Percentiles rank a stretch among this genome's conserved stretches.
phyloP scores from a whole-genome alignment of 257 asterid genomes.

The Forsythia viridissima region DNA sequence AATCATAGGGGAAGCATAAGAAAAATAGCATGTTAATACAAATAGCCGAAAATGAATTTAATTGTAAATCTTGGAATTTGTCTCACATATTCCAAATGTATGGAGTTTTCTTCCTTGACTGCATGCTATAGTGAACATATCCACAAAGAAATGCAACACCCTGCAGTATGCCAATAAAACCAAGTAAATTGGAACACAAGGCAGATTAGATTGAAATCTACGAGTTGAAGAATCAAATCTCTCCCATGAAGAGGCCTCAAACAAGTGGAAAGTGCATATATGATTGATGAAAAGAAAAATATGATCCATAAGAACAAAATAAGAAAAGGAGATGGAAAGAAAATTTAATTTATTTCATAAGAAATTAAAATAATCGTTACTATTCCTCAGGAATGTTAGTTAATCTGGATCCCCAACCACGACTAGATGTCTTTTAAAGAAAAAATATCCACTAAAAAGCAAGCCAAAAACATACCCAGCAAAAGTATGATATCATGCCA shows the following conservation, averaged over 20 bases:
- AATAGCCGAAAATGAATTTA: background rate
- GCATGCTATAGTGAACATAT: conserved; percentile 59
- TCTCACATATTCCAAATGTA: conserved; percentile 93
- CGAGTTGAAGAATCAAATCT: background rate
- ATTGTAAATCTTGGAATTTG: background rate
- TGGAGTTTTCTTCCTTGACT: conserved; percentile 66
- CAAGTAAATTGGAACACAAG: conserved; percentile 17
- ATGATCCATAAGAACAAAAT: background rate
- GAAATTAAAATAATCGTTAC: background rate
- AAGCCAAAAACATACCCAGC: background rate
- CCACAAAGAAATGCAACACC: conserved; percentile 89
- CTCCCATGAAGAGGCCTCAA: background rate
- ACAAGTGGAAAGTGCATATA: background rate
- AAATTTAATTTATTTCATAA: background rate
- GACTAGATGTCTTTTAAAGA: background rate
- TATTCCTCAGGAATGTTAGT: background rate
- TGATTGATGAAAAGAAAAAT: background rate
- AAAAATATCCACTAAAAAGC: background rate
- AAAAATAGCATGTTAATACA: background rate
- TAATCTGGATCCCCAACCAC: background rate
- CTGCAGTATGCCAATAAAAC: conserved; percentile 36
- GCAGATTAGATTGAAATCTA: background rate
- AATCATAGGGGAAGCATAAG: conserved; percentile 8
- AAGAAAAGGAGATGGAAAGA: background rate
- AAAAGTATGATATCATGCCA: background rate